Conservation (phyloP, 495 filamentous ascomycete species). For the Wilcoxina mikolae region DNA sequence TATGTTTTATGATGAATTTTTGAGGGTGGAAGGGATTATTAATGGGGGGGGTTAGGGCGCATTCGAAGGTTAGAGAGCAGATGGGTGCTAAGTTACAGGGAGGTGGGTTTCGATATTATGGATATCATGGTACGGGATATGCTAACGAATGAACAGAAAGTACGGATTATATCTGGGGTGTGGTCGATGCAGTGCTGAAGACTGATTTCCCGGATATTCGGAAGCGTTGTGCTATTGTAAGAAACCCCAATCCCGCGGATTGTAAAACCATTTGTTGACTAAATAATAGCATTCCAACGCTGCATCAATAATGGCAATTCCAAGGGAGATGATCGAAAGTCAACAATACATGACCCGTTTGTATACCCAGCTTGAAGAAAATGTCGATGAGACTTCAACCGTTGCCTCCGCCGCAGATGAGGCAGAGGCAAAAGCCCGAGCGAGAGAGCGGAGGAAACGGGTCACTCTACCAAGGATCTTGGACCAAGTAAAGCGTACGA, state of each 20-base stretch:
- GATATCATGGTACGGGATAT: background rate
- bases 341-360: slow-evolving; percentile 26
- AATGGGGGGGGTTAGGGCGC: slow-evolving; percentile 30
- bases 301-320: slow-evolving; percentile 30
- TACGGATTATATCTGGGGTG: slow-evolving; percentile 31
- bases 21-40: slow-evolving; percentile 27
- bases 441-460: slow-evolving; percentile 29
- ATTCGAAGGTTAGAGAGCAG: slow-evolving; percentile 21
- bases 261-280: background rate
- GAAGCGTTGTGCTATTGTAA: slow-evolving; percentile 24
- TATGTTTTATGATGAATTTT: too few relatives aligned
- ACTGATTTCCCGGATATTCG: slow-evolving; percentile 34
- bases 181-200: slow-evolving; percentile 30
- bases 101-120: slow-evolving; percentile 4
- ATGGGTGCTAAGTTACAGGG: slow-evolving; percentile 20
- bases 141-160: slow-evolving; percentile 17
- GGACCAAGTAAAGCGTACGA: slow-evolving; percentile 32
- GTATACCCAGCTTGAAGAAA: slow-evolving; percentile 34
- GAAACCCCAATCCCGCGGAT: background rate
- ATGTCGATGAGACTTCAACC: slow-evolving; percentile 14
- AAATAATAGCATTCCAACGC: slow-evolving; percentile 31
- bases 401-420: slow-evolving; percentile 19
- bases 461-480: slow-evolving; percentile 35
- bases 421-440: slow-evolving; percentile 21
- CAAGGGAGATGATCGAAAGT: slow-evolving; percentile 31